phyloP scores from a whole-genome alignment of 2,329 filamentous ascomycete genomes.

The Fragosphaeria purpurea region DNA sequence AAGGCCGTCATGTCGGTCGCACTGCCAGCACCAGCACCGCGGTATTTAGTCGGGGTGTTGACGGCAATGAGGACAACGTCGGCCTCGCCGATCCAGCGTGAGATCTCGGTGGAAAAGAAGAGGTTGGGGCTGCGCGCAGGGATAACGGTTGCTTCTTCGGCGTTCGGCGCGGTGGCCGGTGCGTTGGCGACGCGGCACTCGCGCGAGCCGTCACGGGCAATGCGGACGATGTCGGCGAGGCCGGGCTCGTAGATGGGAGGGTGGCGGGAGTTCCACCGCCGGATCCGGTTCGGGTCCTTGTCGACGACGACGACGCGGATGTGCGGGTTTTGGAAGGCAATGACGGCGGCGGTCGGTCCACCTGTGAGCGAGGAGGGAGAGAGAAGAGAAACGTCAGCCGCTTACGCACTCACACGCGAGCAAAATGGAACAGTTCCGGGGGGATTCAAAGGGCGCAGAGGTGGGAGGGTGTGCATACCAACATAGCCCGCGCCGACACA shows the following conservation, averaged over 20 bases:
- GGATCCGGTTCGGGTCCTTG: slow-evolving; percentile 53
- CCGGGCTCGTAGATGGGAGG: slow-evolving; percentile 70
- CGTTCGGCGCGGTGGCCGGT: slow-evolving; percentile 19
- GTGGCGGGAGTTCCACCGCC: slow-evolving; percentile 61
- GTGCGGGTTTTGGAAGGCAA: slow-evolving; percentile 62
- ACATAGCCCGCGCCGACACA: slow-evolving; percentile 70
- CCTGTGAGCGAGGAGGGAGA: slow-evolving; percentile 30
- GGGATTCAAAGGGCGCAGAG: no score
- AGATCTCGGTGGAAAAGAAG: slow-evolving; percentile 61
- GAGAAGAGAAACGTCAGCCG: not conserved
- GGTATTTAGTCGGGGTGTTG: slow-evolving; percentile 68
- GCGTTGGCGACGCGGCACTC: slow-evolving; percentile 31
- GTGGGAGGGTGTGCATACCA: slow-evolving; percentile 36
- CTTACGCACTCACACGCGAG: no score
- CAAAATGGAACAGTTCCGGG: not conserved
- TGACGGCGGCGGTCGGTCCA: slow-evolving; percentile 64
- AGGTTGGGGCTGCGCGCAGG: slow-evolving; percentile 51
- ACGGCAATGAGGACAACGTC: slow-evolving; percentile 69
- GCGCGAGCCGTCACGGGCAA: slow-evolving; percentile 49
- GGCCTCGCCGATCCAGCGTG: slow-evolving; percentile 51
- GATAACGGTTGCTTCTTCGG: slow-evolving; percentile 22
- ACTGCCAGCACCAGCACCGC: slow-evolving; percentile 57
- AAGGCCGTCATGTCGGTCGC: slow-evolving; percentile 65
- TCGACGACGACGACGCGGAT: slow-evolving; percentile 69
- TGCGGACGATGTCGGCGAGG: slow-evolving; percentile 55